Evolutionary conservation across 208 protist genomes (phyloP), one percentile per base, ranked within the genome.

Genomic region (Crithidia thermophila): DNA sequence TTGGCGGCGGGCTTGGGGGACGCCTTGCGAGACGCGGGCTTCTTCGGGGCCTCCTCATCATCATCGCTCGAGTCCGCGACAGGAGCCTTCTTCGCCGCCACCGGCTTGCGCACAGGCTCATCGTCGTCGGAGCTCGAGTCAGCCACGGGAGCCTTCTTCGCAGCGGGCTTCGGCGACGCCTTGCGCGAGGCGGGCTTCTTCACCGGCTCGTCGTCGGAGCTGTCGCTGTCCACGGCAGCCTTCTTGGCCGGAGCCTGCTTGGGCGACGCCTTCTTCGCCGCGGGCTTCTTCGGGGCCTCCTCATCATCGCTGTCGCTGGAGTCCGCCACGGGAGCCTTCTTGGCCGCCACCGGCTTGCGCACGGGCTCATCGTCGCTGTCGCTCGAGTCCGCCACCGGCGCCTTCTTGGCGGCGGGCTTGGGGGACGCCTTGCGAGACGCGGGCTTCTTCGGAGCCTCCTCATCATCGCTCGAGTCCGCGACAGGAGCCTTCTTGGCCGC

Each of bases 81-180:
- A 39, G 79, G 79, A 10, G 62, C 69, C 4, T 63, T 5, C 57
- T 69, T 69, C 37, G 36, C 46, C 5, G 72, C 28, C 20, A 61
- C 72, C 11, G 87, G 78, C 78, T 87, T 90, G 28, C 67, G 57
- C 21, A 89, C 79, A 0, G 85, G 77, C 53, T 82, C 87, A 51
- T 94, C 88, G 52, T 93, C 84, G 45, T 82, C 81, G 50, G 67
- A 70, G 45, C 51, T 67, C 55, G 63, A 77, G 65, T 84, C 73
- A 10, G 53, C 28, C 43, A 79, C 16, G 4, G 71, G 70, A 3
- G 79, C 60, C 75, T 85, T 85, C 75, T 83, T 83, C 10, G 77
- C 53, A 14, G 75, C 77, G 9, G 45, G 10, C 63, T 78, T 77
- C n/a, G 67, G 77, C 34, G 73, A 75, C 14, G 53, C 23, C 66